Base-by-base conservation (phyloP, 352 stramenopile genomes). In the Phytophthora cryptogea region DNA sequence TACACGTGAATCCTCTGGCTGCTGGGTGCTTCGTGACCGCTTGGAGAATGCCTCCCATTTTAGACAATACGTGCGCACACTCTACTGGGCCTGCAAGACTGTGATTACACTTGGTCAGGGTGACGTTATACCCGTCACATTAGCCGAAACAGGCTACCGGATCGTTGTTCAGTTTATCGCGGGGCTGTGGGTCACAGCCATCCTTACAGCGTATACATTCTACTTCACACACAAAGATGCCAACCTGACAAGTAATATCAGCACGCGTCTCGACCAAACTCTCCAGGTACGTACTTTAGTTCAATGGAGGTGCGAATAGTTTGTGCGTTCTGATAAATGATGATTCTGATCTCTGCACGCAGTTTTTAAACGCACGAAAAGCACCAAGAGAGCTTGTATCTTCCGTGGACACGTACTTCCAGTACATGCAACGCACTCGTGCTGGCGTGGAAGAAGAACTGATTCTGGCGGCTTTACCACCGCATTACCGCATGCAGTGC, bases 51-150 rank as follows among this genome's bases (percentile, higher is more conserved):
- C 64, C 5, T 77, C 66, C 0, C 32, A 59, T 7, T 70, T 74
- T 31, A 66, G 82, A 10, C 70, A 88, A 30, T 91, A 89, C 35
- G 54, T 80, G 1, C 77, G 82, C 0, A 72, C 78, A 30, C 41
- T 91, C 4, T 91, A 91, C 20, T 91, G 82, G 82, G 82, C 66
- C 4, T 83, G 68, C 64, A 91, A 91, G 52, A 89, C 76, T 0
- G 78, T 91, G 16, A 80, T 83, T 9, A 89, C 82, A 8, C 64
- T 91, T 6, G 82, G 82, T 0, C 82, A 91, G 48, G 82, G 82
- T 10, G 82, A 91, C 46, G 8, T 91, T 14, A 73, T 89, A 8
- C 82, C 82, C 14, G 77, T 74, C 20, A 89, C 77, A 0, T 47
- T 78, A 27, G 26, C 35, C 0, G 82, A 91, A 61, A 91, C 82